Percentiles rank a stretch among this genome's conserved stretches.
phyloP scores from a whole-genome alignment of 495 filamentous ascomycete species.

The Hypomontagnella submonticulosa region DNA sequence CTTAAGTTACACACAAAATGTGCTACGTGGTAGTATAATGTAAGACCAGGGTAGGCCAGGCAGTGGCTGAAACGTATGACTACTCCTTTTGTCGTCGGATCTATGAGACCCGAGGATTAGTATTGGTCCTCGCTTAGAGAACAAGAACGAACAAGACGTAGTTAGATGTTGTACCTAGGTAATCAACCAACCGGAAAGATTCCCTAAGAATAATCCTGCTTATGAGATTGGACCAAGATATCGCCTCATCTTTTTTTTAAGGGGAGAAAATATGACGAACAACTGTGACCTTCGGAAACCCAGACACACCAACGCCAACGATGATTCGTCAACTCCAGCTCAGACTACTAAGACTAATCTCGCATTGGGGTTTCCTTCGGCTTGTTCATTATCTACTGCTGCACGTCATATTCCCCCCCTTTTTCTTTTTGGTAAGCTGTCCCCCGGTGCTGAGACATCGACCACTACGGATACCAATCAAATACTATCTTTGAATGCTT shows the following conservation, averaged over 20 bases:
- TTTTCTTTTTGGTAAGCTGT: no score
- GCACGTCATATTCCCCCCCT: no score
- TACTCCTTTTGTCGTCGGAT: slow-evolving; percentile 35
- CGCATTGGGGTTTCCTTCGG: no score
- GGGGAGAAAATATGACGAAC: slow-evolving; percentile 3
- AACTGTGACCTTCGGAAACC: slow-evolving; percentile 8
- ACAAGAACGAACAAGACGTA: slow-evolving; percentile 1
- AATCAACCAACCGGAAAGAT: slow-evolving; percentile 27
- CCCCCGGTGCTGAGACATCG: no score
- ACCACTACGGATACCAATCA: neutral
- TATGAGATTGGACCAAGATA: slow-evolving; percentile 11
- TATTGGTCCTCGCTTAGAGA: slow-evolving; percentile 29
- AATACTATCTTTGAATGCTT: slow-evolving; percentile 10
- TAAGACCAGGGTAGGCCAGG: slow-evolving; percentile 21
- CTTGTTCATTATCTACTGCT: no score
- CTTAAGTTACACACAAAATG: neutral
- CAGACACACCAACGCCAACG: slow-evolving; percentile 3
- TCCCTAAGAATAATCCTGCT: slow-evolving; percentile 2
- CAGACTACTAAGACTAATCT: no score
- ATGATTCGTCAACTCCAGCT: no score
- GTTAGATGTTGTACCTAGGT: slow-evolving; percentile 5
- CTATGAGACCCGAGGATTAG: slow-evolving; percentile 20
- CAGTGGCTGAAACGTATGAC: slow-evolving; percentile 33
- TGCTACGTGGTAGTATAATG: slow-evolving; percentile 1
- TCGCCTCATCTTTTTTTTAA: slow-evolving; percentile 5